Base-by-base conservation (phyloP, 768 basidiomycete species). In the Agrocybe pediades region DNA sequence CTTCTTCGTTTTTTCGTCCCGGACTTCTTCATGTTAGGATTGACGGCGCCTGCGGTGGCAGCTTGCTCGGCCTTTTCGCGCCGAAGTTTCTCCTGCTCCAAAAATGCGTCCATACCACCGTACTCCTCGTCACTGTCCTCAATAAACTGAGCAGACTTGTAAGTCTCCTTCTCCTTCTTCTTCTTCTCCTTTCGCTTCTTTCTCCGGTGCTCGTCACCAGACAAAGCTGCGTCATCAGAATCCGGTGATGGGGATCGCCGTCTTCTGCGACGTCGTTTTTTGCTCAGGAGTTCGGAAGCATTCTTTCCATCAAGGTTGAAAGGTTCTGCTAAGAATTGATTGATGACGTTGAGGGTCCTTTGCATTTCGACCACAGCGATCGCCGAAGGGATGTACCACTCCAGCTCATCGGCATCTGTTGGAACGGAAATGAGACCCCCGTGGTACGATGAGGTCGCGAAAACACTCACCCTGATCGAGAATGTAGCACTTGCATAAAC, bases 71-170 rank as follows among this genome's bases (percentile, higher is more conserved):
- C 78, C 66, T 75, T 79, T 64, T 83, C 81, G 43, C 89, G 78
- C 62, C 83, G 68, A 46, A 56, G 73, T 62, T 80, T 81, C 71
- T 96, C 95, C 62, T 78, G 82, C 69, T 79, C 87, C 53, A 94
- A 83, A 78, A 97, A 97, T 5, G 77, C 83, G 46, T 89, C 87
- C 68, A 93, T 87, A 64, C 89, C 86, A 15, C 82, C 90, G 53
- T 84, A 84, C 67, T 92, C 91, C 51, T 77, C 87, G 62, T 97
- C 95, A 57, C 90, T 92, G 71, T 97, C 94, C 65, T 90, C 86
- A 66, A 96, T 94, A 67, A 95, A 91, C 68, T 92, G 88, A 9
- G 92, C 92, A 6, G 88, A 91, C 68, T 93, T 94, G 77, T 90
- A 95, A 54, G 75, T 56, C 53, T 74, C 71, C 58, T 76, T 75